Conservation (phyloP, 164 flowering plant genomes). For the Vitis labrusca region DNA sequence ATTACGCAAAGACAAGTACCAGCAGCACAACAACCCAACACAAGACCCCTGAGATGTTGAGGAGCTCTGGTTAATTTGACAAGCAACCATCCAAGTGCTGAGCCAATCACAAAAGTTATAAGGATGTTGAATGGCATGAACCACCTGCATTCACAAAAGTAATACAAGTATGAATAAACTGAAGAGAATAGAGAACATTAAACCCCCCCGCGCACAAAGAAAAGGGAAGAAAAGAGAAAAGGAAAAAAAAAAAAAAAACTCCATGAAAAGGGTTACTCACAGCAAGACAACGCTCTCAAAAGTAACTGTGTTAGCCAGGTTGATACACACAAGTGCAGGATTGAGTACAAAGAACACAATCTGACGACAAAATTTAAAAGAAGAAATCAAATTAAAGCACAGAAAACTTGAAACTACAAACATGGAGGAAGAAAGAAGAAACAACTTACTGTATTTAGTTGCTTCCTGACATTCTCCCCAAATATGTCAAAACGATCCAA, state of each 20-base stretch:
- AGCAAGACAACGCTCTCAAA: constrained; percentile 13
- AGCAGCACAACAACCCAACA: constrained; percentile 79
- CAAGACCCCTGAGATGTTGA: constrained; percentile 61
- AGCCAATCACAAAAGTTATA: constrained; percentile 65
- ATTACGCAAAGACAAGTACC: constrained; percentile 23
- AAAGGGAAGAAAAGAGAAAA: too few relatives aligned
- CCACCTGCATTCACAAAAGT: constrained; percentile 53
- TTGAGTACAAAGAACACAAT: constrained; percentile 26
- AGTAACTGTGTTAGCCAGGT: constrained; percentile 24
- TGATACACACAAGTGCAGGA: constrained; percentile 27
- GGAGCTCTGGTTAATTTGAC: constrained; percentile 58
- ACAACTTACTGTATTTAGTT: constrained; percentile 29
- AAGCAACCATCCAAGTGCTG: constrained; percentile 67
- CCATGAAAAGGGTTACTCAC: constrained; percentile 16
- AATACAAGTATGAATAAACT: not conserved
- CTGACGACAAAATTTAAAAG: constrained; percentile 8
- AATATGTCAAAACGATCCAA: constrained; percentile 30
- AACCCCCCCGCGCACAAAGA: too few relatives aligned
- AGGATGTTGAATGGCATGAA: constrained; percentile 88
- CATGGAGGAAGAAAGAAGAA: too few relatives aligned
- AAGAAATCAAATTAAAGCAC: too few relatives aligned
- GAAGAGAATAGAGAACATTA: too few relatives aligned
- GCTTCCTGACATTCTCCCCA: constrained; percentile 33
- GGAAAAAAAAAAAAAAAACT: too few relatives aligned
- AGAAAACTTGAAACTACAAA: not conserved